Base-by-base conservation (phyloP, 176 grass and related monocot species). In the Triticum monococcum region DNA sequence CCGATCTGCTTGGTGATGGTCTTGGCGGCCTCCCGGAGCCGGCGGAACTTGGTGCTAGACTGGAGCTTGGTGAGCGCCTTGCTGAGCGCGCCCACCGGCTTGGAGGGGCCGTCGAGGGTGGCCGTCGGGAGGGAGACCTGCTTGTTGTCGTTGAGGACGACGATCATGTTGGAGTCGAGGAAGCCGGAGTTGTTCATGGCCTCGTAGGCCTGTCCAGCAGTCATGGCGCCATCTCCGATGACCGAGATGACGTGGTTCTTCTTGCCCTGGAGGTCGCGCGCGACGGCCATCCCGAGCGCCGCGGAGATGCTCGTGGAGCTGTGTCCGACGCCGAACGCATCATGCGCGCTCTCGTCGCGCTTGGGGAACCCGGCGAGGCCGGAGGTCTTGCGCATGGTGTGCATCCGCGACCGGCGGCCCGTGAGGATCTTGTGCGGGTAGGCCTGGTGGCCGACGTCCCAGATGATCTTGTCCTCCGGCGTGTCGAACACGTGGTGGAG, bases 371-470 rank as follows among this genome's bases (percentile, higher is more conserved):
- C 94, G 1, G 97, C 97, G 2, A 99, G 97, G 4, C 97, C 97
- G 30, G 94, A 96, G 40, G 97, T 96, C 66, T 99, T 91, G 1
- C 97, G 88, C 48, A 99, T 89, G 0, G 94, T 99, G 77, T 96
- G 88, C 97, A 99, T 99, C 80, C 84, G 90, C 16, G 92, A 91
- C 2, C 97, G 93, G 3, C 97, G 90, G 0, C 97, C 97, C 2
- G 97, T 99, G 12, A 99, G 75, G 76, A 99, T 99, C 87, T 99
- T 99, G 81, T 99, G 97, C 0, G 94, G 92, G 89, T 99, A 99
- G 1, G 95, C 86, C 89, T 99, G 97, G 81, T 99, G 97, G 0
- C 97, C 97, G 0, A 99, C 97, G 89, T 99, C 97, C 97, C 97
- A 99, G 86, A 99, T 94, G 82, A 99, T 94, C 92, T 90, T 96